Conservation (phyloP, 1,284 basidiomycete species). For the Leucoagaricus sp. region DNA sequence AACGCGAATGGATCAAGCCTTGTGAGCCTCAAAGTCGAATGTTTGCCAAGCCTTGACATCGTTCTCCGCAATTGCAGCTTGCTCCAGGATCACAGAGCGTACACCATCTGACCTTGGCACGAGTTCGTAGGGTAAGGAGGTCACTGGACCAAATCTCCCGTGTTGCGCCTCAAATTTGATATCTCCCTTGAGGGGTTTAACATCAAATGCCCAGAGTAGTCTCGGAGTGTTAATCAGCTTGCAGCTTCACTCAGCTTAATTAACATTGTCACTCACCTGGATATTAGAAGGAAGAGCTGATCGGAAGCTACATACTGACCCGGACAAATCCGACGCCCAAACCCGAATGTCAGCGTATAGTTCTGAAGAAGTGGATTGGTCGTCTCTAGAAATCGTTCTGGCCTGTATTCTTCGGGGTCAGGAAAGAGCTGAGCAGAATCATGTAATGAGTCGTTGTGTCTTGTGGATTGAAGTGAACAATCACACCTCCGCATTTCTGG, state of each 20-base stretch:
- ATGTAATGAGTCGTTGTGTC: background rate
- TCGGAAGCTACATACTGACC: slow-evolving; percentile 43
- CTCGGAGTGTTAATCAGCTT: slow-evolving; percentile 18
- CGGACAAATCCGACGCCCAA: slow-evolving; percentile 47
- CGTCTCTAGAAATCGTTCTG: slow-evolving; percentile 39
- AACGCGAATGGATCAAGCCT: too few relatives aligned
- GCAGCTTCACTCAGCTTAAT: slow-evolving; percentile 3
- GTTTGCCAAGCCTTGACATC: slow-evolving; percentile 8
- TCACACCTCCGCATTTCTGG: slow-evolving; percentile 20
- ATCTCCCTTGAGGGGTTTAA: slow-evolving; percentile 20
- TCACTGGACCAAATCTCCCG: background rate
- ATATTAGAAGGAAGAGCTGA: slow-evolving; percentile 26
- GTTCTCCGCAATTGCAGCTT: slow-evolving; percentile 1
- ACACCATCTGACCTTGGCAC: background rate
- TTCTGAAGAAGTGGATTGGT: slow-evolving; percentile 23
- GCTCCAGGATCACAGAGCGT: background rate
- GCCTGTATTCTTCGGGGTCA: slow-evolving; percentile 39
- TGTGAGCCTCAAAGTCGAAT: too few relatives aligned
- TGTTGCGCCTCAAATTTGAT: background rate
- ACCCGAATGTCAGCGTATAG: slow-evolving; percentile 43
- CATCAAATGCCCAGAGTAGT: slow-evolving; percentile 31
- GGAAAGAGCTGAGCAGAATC: slow-evolving; percentile 25
- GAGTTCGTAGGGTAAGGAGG: slow-evolving; percentile 6
- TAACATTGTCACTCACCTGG: slow-evolving; percentile 20
- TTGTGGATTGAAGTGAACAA: background rate